Evolutionary conservation across 83 land plant genomes (phyloP).

Genomic region (Picea abies): DNA sequence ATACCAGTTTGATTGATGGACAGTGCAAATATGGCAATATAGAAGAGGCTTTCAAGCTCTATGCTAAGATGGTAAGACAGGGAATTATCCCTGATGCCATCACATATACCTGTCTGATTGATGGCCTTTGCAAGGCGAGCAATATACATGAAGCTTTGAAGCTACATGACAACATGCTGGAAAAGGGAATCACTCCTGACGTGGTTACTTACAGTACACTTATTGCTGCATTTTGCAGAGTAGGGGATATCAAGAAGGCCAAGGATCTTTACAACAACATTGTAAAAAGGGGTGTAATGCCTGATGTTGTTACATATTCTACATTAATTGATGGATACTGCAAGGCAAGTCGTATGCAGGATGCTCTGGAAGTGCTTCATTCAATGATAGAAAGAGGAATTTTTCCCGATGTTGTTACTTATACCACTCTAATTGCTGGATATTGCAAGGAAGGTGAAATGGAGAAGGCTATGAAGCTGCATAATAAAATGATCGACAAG

Average conservation of each 20-base stretch:
- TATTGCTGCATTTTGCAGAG: slow-evolving; percentile 23
- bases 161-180: slow-evolving; percentile 40
- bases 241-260: slow-evolving; percentile 18
- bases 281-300: too few species aligned
- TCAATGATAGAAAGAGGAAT: slow-evolving; percentile 39
- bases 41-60: slow-evolving; percentile 36
- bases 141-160: slow-evolving; percentile 36
- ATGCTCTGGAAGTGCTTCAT: slow-evolving; percentile 20
- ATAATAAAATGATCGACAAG: slow-evolving; percentile 37
- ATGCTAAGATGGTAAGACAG: slow-evolving; percentile 35
- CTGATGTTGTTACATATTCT: too few species aligned
- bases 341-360: too few species aligned
- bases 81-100: slow-evolving; percentile 47
- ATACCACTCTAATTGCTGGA: slow-evolving; percentile 49
- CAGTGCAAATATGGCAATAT: slow-evolving; percentile 40
- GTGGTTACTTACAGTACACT: slow-evolving; percentile 34
- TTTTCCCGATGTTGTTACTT: slow-evolving; percentile 33
- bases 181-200: slow-evolving; percentile 37
- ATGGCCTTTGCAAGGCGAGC: slow-evolving; percentile 38
- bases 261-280: too few species aligned
- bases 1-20: slow-evolving; percentile 48
- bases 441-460: slow-evolving; percentile 34
- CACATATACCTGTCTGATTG: slow-evolving; percentile 45
- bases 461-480: slow-evolving; percentile 37
- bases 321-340: slow-evolving; percentile 33